phyloP scores from a whole-genome alignment of 768 basidiomycete genomes.

The Lentinula raphanica region DNA sequence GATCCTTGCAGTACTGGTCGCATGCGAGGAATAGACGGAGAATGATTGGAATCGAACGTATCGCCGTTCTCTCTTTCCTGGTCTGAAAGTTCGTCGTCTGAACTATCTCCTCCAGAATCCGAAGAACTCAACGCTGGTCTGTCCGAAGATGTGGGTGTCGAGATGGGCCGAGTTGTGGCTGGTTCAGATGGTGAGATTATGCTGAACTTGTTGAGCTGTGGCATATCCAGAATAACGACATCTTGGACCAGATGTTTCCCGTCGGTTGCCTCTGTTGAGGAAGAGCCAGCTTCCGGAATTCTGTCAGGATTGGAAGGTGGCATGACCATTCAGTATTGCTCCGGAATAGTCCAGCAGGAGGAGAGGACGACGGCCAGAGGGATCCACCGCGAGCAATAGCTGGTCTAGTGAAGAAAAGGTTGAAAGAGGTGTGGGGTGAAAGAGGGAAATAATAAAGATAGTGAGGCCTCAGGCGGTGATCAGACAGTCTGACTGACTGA shows the following conservation, averaged over 20 bases:
- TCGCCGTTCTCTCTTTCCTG: slow-evolving; percentile 22
- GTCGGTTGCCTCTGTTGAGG: slow-evolving; percentile 31
- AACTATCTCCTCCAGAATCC: slow-evolving; percentile 47
- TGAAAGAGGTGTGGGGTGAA: not conserved
- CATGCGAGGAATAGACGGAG: slow-evolving; percentile 3
- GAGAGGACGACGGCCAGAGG: not conserved
- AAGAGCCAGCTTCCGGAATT: not conserved
- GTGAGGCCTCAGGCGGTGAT: not conserved
- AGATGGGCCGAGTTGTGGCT: slow-evolving; percentile 32
- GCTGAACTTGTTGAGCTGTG: slow-evolving; percentile 51
- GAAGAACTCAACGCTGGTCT: slow-evolving; percentile 36
- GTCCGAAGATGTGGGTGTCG: slow-evolving; percentile 34
- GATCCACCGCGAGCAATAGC: not conserved
- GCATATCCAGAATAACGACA: slow-evolving; percentile 38
- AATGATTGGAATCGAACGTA: slow-evolving; percentile 10
- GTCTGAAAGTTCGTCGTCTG: slow-evolving; percentile 36
- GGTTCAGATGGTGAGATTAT: slow-evolving; percentile 44
- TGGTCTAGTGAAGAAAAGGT: not conserved
- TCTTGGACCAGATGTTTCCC: slow-evolving; percentile 40
- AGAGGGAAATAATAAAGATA: not conserved
- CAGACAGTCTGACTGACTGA: not conserved
- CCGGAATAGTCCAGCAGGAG: not conserved
- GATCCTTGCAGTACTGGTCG: not conserved
- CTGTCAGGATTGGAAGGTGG: not conserved
- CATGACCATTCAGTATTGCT: not conserved